A percentile compares a stretch with the other conserved stretches of the same genome.
These are phyloP conservation scores for Ogataea polymorpha DNA, from an alignment of 805 yeast genomes.

Conservation along the genomic window DNA sequence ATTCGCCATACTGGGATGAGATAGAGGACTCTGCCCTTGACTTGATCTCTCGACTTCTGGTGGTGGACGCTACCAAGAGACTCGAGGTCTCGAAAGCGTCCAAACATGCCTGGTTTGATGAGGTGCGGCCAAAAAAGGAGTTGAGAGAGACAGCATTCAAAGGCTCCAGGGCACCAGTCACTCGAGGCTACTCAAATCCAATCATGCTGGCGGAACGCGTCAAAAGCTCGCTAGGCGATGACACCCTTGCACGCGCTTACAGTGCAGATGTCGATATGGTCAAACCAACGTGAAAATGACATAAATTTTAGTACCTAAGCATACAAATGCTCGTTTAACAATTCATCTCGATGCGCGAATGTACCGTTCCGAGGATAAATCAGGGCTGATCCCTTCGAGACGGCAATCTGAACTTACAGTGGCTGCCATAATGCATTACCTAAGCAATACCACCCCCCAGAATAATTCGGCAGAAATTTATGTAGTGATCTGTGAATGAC, in stretches of 20 bases:
- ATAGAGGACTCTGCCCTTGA: conserved; percentile 65
- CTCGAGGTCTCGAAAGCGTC: conserved; percentile 38
- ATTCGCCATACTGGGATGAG: conserved; percentile 76
- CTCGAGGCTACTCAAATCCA: conserved; percentile 28
- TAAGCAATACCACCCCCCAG: too few species aligned
- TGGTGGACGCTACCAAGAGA: conserved; percentile 48
- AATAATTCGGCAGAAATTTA: too few species aligned
- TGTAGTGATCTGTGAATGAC: background rate
- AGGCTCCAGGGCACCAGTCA: conserved; percentile 23
- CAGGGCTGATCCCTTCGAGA: too few species aligned
- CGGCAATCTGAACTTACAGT: too few species aligned
- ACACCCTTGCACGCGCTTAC: conserved; percentile 19
- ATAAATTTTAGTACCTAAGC: too few species aligned
- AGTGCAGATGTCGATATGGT: conserved; percentile 13
- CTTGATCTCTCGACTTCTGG: conserved; percentile 57
- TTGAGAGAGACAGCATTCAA: conserved; percentile 2
- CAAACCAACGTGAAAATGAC: background rate
- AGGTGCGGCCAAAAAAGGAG: background rate
- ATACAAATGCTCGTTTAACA: too few species aligned
- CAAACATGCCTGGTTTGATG: conserved; percentile 44
- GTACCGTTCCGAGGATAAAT: too few species aligned
- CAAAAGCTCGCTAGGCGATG: conserved; percentile 24
- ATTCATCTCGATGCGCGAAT: too few species aligned
- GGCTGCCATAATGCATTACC: too few species aligned
- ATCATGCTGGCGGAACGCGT: conserved; percentile 27